Evolutionary conservation across 805 yeast species (phyloP).

Genomic region (Kregervanrija pseudodelftensis): DNA sequence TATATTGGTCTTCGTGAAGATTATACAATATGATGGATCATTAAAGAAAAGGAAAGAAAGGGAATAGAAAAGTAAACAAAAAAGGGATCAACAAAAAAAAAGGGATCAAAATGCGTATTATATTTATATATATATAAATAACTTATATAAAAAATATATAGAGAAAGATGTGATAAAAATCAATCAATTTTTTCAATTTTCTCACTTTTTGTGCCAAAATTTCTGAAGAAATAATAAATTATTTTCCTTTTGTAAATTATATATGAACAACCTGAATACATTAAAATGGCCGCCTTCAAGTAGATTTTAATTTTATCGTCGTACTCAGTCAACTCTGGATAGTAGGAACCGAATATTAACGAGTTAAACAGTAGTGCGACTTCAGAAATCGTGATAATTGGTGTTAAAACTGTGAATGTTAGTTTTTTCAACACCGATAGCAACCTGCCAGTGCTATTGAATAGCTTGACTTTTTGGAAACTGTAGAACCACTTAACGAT

Average conservation of each 20-base stretch:
- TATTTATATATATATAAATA: no score
- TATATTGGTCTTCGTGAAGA: no score
- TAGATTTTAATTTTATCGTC: conserved; percentile 5
- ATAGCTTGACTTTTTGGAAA: conserved; percentile 22
- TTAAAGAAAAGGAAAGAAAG: no score
- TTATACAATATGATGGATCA: no score
- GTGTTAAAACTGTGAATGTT: conserved; percentile 13
- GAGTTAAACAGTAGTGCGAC: conserved; percentile 15
- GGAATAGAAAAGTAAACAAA: no score
- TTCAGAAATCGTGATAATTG: conserved; percentile 16
- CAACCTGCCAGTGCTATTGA: conserved; percentile 13
- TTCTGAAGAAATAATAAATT: conserved; percentile 4
- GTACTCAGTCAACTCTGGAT: conserved; percentile 11
- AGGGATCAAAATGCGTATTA: no score
- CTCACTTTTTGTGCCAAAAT: no score
- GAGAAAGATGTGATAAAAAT: no score
- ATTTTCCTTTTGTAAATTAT: conserved; percentile 17
- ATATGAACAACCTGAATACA: conserved; percentile 18
- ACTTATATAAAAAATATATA: no score
- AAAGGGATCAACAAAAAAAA: no score
- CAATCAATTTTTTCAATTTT: no score
- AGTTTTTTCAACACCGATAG: conserved; percentile 13
- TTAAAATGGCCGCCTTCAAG: conserved; percentile 11
- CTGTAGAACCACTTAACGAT: conserved; percentile 19
- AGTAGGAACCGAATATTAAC: conserved; percentile 14